Evolutionary conservation across 2,329 filamentous ascomycete species (phyloP).

Genomic region (Monosporascus cannonballus): DNA sequence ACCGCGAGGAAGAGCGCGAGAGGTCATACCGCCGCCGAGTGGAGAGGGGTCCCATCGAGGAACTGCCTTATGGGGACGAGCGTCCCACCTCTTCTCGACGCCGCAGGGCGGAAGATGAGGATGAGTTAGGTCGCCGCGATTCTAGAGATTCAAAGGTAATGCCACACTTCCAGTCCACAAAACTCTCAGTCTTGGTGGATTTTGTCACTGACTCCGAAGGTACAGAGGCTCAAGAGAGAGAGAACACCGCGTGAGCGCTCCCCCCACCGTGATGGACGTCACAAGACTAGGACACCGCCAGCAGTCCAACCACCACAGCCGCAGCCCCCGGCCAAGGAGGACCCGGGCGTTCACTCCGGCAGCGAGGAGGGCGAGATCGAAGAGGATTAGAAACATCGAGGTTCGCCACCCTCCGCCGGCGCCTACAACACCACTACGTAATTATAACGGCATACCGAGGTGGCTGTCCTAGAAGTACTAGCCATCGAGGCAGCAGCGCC

Average conservation of each 20-base stretch:
- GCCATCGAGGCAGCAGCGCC: too few relatives aligned
- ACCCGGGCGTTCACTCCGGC: conserved; percentile 66
- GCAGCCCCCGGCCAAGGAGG: conserved; percentile 37
- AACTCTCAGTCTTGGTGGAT: not conserved
- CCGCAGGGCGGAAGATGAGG: conserved; percentile 72
- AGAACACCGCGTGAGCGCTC: conserved; percentile 54
- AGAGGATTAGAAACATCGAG: conserved; percentile 50
- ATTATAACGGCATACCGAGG: not conserved
- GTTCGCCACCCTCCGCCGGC: too few relatives aligned
- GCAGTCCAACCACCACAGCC: conserved; percentile 22
- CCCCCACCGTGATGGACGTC: conserved; percentile 49
- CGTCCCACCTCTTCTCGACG: conserved; percentile 61
- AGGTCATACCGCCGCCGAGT: conserved; percentile 74
- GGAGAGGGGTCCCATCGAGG: conserved; percentile 66
- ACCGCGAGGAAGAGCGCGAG: conserved; percentile 86
- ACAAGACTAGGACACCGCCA: conserved; percentile 52
- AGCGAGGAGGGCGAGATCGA: conserved; percentile 99
- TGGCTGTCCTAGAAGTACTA: too few relatives aligned
- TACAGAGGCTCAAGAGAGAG: conserved; percentile 53
- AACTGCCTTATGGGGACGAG: conserved; percentile 85
- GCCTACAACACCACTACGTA: not conserved
- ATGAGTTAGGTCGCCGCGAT: conserved; percentile 58
- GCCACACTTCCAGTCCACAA: not conserved
- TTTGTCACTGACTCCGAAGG: conserved; percentile 20
- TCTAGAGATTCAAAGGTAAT: conserved; percentile 63